Percentiles rank a stretch among this genome's conserved stretches.
Evolutionary conservation across 2,329 filamentous ascomycete genomes (phyloP).

Genomic region (Microdochium trichocladiopsis): DNA sequence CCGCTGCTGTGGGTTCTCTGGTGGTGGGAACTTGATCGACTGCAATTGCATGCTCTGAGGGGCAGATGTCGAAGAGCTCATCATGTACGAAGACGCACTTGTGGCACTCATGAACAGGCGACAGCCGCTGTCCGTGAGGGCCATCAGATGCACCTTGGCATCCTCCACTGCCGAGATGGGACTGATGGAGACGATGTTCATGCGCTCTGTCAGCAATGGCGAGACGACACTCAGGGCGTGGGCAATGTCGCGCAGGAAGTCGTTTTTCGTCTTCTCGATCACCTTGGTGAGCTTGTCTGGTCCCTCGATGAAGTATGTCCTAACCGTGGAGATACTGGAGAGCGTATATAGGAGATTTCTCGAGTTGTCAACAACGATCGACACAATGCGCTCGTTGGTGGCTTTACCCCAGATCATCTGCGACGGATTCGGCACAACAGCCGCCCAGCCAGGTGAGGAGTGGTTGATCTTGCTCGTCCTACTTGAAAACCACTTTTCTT

Average conservation of each 20-base stretch:
- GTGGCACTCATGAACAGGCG: slow-evolving; percentile 90
- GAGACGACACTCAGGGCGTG: slow-evolving; percentile 72
- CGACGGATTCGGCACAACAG: slow-evolving; percentile 49
- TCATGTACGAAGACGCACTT: slow-evolving; percentile 62
- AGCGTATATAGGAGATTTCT: slow-evolving; percentile 86
- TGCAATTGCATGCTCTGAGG: slow-evolving; percentile 97
- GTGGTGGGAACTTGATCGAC: slow-evolving; percentile 88
- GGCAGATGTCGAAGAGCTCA: slow-evolving; percentile 53
- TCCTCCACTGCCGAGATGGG: slow-evolving; percentile 76
- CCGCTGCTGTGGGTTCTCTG: slow-evolving; percentile 26
- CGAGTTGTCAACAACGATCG: slow-evolving; percentile 84
- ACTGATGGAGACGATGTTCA: slow-evolving; percentile 76
- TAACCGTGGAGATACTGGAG: slow-evolving; percentile 80
- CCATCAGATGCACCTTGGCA: slow-evolving; percentile 79
- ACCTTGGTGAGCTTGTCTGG: slow-evolving; percentile 54
- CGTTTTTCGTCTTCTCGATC: slow-evolving; percentile 57
- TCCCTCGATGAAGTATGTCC: slow-evolving; percentile 80
- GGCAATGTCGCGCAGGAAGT: slow-evolving; percentile 65
- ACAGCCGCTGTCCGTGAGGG: slow-evolving; percentile 83
- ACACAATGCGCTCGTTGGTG: slow-evolving; percentile 57
- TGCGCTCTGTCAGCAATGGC: slow-evolving; percentile 60
- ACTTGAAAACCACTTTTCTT: slow-evolving; percentile 93
- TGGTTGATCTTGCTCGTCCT: slow-evolving; percentile 86
- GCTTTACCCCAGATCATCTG: slow-evolving; percentile 43
- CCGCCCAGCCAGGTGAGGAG: slow-evolving; percentile 65